Conservation (phyloP, 352 stramenopile species). For the Aphanomyces astaci region DNA sequence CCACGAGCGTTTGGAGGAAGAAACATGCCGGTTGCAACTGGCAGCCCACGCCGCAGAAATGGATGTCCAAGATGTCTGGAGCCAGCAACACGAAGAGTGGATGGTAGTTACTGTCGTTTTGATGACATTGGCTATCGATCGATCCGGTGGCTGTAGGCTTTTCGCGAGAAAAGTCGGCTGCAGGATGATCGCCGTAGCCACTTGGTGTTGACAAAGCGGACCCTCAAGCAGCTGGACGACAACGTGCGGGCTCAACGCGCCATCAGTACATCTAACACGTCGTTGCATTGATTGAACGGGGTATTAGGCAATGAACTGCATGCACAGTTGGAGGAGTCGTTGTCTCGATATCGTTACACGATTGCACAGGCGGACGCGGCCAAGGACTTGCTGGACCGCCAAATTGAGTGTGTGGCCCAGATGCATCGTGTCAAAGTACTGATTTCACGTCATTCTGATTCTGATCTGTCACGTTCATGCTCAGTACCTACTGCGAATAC, state of each 20-base stretch:
- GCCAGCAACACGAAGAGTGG: slow-evolving; percentile 13
- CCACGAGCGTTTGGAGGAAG: background rate
- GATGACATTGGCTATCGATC: too few species aligned
- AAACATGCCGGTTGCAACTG: background rate
- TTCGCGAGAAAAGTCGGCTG: background rate
- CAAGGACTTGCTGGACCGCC: background rate
- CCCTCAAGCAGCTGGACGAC: background rate
- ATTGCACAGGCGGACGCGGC: background rate
- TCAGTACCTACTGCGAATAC: too few species aligned
- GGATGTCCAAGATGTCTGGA: slow-evolving; percentile 2
- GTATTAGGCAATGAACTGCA: slow-evolving; percentile 10
- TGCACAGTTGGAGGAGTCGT: background rate
- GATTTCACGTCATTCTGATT: too few species aligned
- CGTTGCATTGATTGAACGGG: background rate
- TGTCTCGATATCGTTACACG: background rate
- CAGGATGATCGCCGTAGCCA: background rate
- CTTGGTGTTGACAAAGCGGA: slow-evolving; percentile 1
- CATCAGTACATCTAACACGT: background rate
- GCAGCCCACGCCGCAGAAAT: background rate
- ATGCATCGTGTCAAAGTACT: slow-evolving; percentile 1
- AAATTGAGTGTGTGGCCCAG: background rate
- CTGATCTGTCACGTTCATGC: too few species aligned
- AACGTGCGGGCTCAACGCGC: background rate
- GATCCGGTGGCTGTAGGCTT: too few species aligned
- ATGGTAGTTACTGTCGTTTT: too few species aligned